phyloP scores from a whole-genome alignment of 495 filamentous ascomycete species.

The Aspergillus nanangensis region DNA sequence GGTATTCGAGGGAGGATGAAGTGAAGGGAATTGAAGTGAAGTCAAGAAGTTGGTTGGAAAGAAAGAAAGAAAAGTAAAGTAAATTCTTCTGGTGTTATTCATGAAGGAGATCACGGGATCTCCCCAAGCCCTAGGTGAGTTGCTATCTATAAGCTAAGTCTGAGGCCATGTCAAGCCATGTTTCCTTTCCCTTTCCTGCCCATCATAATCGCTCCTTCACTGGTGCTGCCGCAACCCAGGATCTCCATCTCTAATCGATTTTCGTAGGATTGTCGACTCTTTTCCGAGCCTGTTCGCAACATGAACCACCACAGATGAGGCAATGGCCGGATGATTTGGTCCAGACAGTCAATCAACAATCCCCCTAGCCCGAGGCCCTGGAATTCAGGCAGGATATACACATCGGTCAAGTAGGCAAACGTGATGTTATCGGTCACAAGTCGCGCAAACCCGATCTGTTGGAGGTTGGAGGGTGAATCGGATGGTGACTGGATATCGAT shows the following conservation, averaged over 20 bases:
- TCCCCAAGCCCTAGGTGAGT: too few species aligned
- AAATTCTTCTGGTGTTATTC: too few species aligned
- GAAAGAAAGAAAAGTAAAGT: too few species aligned
- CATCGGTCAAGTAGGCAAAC: slow-evolving; percentile 66
- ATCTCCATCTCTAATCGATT: slow-evolving; percentile 40
- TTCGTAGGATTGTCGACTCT: slow-evolving; percentile 41
- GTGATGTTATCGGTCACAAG: slow-evolving; percentile 62
- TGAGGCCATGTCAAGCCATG: slow-evolving; percentile 5
- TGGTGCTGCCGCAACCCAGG: slow-evolving; percentile 25
- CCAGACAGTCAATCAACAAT: slow-evolving; percentile 57
- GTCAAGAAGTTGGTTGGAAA: too few species aligned
- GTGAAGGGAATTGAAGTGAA: too few species aligned
- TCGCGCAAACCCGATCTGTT: slow-evolving; percentile 56
- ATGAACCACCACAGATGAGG: slow-evolving; percentile 52
- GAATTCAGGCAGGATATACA: slow-evolving; percentile 54
- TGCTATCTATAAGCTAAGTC: too few species aligned
- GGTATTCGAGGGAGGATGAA: too few species aligned
- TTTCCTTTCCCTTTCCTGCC: slow-evolving; percentile 11
- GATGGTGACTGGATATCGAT: too few species aligned
- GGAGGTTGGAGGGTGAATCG: background rate
- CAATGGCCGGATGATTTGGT: slow-evolving; percentile 51
- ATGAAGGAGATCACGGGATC: too few species aligned
- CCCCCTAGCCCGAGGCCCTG: slow-evolving; percentile 57
- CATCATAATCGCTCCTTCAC: slow-evolving; percentile 21
- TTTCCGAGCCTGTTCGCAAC: slow-evolving; percentile 38